Evolutionary conservation across 257 asterid species (phyloP).

Genomic region (Ligustrum vulgare): DNA sequence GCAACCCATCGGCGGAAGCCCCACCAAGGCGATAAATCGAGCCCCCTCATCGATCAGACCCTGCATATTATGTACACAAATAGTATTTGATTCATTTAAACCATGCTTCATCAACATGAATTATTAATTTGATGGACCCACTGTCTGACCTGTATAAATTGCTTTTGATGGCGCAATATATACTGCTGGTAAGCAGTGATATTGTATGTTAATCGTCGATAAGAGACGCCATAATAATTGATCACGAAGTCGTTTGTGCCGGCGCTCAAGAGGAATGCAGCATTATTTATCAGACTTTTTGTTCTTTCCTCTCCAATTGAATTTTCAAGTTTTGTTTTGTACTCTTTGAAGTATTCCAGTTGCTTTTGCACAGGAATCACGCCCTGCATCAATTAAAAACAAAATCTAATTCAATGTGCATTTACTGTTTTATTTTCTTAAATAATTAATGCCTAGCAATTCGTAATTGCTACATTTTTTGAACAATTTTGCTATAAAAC

Average conservation of each 20-base stretch:
- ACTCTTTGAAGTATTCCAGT: conserved; percentile 34
- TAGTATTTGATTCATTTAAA: too few relatives aligned
- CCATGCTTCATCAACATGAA: too few relatives aligned
- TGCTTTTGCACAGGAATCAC: conserved; percentile 33
- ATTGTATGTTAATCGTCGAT: conserved; percentile 18
- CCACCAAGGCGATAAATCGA: neutral
- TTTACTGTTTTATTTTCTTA: too few relatives aligned
- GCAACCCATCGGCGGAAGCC: neutral
- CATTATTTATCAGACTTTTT: conserved; percentile 28
- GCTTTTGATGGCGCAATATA: conserved; percentile 27
- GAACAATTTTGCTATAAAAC: too few relatives aligned
- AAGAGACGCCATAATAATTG: conserved; percentile 30
- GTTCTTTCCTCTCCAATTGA: conserved; percentile 37
- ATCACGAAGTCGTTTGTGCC: conserved; percentile 44
- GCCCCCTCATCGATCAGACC: conserved; percentile 32
- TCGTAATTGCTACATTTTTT: too few relatives aligned
- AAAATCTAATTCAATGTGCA: too few relatives aligned
- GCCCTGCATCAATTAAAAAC: conserved; percentile 31
- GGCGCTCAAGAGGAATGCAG: conserved; percentile 30
- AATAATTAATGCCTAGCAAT: too few relatives aligned
- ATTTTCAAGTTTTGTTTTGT: conserved; percentile 23
- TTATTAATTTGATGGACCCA: neutral
- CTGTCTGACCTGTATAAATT: conserved; percentile 37
- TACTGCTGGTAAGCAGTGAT: conserved; percentile 31
- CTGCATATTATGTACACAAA: conserved; percentile 18